These are phyloP conservation scores for Gossypium gossypioides DNA, from an alignment of 441 rosid species.

Conservation along the genomic window DNA sequence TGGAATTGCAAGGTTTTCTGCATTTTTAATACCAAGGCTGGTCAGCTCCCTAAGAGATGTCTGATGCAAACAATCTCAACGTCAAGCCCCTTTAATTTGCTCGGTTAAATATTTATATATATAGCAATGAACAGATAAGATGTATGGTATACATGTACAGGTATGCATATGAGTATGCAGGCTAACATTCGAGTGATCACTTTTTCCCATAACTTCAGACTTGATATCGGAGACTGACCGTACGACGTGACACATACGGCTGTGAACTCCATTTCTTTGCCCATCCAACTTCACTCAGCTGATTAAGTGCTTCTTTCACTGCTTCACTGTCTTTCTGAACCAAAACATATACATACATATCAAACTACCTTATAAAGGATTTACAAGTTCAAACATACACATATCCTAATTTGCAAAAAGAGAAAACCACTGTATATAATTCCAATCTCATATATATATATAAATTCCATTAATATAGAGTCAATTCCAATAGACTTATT, in stretches of 20 bases:
- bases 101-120: neutral
- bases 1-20: conserved; percentile 85
- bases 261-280: conserved; percentile 90
- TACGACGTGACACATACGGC: conserved; percentile 88
- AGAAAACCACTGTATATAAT: no score
- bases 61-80: conserved; percentile 25
- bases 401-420: no score
- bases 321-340: conserved; percentile 73
- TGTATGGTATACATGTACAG: conserved; percentile 9
- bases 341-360: neutral
- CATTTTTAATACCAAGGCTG: conserved; percentile 67
- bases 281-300: conserved; percentile 62
- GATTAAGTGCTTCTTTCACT: conserved; percentile 68
- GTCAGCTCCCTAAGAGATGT: conserved; percentile 78
- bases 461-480: no score
- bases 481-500: no score
- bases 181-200: conserved; percentile 10
- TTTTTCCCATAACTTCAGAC: conserved; percentile 18
- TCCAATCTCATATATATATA: no score
- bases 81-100: conserved; percentile 3
- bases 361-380: neutral
- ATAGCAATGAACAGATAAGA: neutral
- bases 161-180: conserved; percentile 10
- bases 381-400: no score
- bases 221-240: conserved; percentile 45